A percentile compares a stretch with the other conserved stretches of the same genome.
Conservation (phyloP, 495 filamentous ascomycete genomes). For the Podospora bellae-mahoneyi region DNA sequence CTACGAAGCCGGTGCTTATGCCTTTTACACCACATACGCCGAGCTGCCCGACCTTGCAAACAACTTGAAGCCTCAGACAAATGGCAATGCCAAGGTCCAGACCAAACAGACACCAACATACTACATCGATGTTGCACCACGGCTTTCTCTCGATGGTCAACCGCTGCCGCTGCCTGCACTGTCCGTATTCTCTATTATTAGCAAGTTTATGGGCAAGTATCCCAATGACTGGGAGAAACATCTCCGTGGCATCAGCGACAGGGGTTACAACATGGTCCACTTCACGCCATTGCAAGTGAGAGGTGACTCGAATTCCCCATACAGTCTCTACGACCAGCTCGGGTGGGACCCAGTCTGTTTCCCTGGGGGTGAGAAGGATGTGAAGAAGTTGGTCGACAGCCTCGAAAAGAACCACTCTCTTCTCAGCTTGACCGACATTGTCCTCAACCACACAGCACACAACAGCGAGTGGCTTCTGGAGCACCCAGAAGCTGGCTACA, state of each 20-base stretch:
- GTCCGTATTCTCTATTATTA: slow-evolving; percentile 90
- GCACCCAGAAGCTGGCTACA: slow-evolving; percentile 96
- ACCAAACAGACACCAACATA: slow-evolving; percentile 67
- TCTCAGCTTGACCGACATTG: slow-evolving; percentile 89
- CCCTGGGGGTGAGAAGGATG: slow-evolving; percentile 81
- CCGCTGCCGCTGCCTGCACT: slow-evolving; percentile 78
- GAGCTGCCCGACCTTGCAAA: slow-evolving; percentile 76
- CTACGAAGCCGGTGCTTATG: slow-evolving; percentile 80
- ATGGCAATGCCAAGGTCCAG: slow-evolving; percentile 30
- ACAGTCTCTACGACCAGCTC: slow-evolving; percentile 92
- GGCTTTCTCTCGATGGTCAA: slow-evolving; percentile 65
- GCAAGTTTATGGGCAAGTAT: slow-evolving; percentile 95
- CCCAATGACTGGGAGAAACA: slow-evolving; percentile 86
- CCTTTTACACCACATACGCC: slow-evolving; percentile 91
- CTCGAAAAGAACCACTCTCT: slow-evolving; percentile 84
- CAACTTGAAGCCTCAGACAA: slow-evolving; percentile 41
- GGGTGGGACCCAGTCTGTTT: slow-evolving; percentile 80
- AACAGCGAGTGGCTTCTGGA: slow-evolving; percentile 93
- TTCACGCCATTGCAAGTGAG: slow-evolving; percentile 91
- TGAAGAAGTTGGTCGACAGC: slow-evolving; percentile 68
- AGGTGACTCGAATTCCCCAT: slow-evolving; percentile 90
- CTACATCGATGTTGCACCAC: slow-evolving; percentile 90
- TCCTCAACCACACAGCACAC: slow-evolving; percentile 96
- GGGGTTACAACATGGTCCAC: slow-evolving; percentile 98
- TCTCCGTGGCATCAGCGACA: slow-evolving; percentile 75